phyloP scores from a whole-genome alignment of 164 flowering plant genomes.

The Stephania cephalantha region DNA sequence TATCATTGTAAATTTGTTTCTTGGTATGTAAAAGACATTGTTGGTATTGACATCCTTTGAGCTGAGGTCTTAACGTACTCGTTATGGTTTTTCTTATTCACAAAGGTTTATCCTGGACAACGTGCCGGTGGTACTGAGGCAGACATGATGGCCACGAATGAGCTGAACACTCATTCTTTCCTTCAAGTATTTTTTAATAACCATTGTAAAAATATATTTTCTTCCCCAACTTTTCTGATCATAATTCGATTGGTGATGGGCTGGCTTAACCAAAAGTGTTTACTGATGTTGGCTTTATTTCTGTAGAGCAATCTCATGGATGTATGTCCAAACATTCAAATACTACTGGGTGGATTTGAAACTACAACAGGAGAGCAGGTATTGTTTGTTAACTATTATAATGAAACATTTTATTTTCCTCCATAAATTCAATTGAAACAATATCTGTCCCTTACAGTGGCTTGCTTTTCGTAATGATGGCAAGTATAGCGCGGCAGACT shows the following conservation, averaged over 20 bases:
- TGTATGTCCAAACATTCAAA: constrained; percentile 48
- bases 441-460: constrained; percentile 54
- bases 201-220: neutral
- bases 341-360: constrained; percentile 90
- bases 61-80: neutral
- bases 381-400: constrained; percentile 11
- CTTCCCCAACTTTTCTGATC: neutral
- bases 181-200: constrained; percentile 50
- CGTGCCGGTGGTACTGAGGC: constrained; percentile 78
- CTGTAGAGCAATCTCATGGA: constrained; percentile 51
- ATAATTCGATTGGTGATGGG: neutral
- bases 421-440: constrained; percentile 8
- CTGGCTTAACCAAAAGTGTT: neutral
- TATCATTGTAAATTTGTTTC: neutral
- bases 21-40: neutral
- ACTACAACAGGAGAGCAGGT: constrained; percentile 96
- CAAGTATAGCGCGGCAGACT: constrained; percentile 82
- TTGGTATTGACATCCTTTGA: neutral
- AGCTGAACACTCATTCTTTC: constrained; percentile 65
- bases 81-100: neutral
- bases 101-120: constrained; percentile 90
- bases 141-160: constrained; percentile 98
- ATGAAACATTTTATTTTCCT: constrained; percentile 6
- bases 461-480: constrained; percentile 89
- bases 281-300: neutral